Base-by-base conservation (phyloP, 2,329 filamentous ascomycete species). In the Madurella mycetomatis region DNA sequence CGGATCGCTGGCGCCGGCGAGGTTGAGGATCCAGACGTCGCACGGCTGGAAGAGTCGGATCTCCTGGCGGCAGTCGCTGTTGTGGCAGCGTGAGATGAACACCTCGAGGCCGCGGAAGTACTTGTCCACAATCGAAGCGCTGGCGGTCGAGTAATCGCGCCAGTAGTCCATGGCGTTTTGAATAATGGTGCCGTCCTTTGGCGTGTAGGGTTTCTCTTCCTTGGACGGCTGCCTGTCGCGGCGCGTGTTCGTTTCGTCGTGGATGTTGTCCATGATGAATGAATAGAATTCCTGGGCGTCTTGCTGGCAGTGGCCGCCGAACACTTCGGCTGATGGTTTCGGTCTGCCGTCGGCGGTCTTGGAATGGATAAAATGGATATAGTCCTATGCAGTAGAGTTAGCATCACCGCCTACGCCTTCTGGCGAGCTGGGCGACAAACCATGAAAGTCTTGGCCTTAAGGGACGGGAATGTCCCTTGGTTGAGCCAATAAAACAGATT, bases 261-360 rank as follows among this genome's bases (percentile, higher is more conserved):
- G 87, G 12, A 97, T 76, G 60, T 87, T 85, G 50, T 89, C 85
- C 39, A 95, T 78, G 25, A 96, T 70, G 66, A 95, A 96, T 44
- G 85, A 84, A 61, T 92, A 85, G 62, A 95, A 95, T 65, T 97
- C 94, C 60, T 92, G 88, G 1, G 91, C 87, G 66, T 99, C 94
- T 71, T 97, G 94, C 67, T 97, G 92, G 47, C 83, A 75, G 19
- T 78, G 77, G 41, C 89, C 86, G 13, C 86, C 88, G 74, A 91
- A 94, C 7, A 65, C 60, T 11, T 81, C 76, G 54, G 82, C 82
- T 60, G 53, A 58, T 42, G 52, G 57, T 50, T 64, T 66, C 41
- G 55, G 52, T 30, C 56, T 64, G 16, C 67, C 65, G 51, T 65
- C 56, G 19, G 48, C 51, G 17, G 60, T 66, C 48, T 69, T 69